Evolutionary conservation across 192 early-diverging fungal species (phyloP), one percentile per base, ranked within the genome.

Genomic region (Funneliformis geosporum): DNA sequence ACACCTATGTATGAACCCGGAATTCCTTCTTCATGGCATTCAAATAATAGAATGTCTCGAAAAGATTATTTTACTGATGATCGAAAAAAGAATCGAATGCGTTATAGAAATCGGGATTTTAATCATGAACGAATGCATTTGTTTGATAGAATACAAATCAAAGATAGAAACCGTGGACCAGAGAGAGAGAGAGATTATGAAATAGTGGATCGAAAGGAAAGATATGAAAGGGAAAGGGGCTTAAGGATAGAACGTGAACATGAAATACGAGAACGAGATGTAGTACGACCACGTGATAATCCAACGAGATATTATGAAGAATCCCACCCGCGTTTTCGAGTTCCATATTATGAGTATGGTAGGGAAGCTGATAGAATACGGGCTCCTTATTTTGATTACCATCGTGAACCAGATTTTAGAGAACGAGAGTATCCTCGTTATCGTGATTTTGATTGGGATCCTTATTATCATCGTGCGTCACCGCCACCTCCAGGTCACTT

Each of bases 171-270:
- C 8, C 66, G 38, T n/a, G 21, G 18, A 43, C n/a, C 40, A 42
- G 67, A 69, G n/a, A 69, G 39, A n/a, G 40, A 40, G n/a, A 69
- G 67, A 42, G 67, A 69, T 43, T 43, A 43, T n/a, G 67, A 69
- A 25, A 69, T 33, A 69, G 40, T 21, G n/a, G 50, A 55, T 55
- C 16, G 67, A 65, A 65, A 65, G 28, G 62, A 65, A 10, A 65
- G 62, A 21, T 65, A 33, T 65, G 62, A 65, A 21, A 33, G 67
- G 12, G 67, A 68, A 68, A 68, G 38, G 40, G 66, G 42, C 8
- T 69, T 69, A 43, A 69, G 39, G 42, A n/a, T 42, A 16, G 66
- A 69, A 25, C 33, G 67, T 43, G 67, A 69, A 64, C 62, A 25
- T 28, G 62, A 65, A 65, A 65, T 55, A 21, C 50, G 62, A 14